A percentile compares a stretch with the other conserved stretches of the same genome.
phyloP scores from a whole-genome alignment of 1,139 yeast species.

The Hyphopichia buzzinii region DNA sequence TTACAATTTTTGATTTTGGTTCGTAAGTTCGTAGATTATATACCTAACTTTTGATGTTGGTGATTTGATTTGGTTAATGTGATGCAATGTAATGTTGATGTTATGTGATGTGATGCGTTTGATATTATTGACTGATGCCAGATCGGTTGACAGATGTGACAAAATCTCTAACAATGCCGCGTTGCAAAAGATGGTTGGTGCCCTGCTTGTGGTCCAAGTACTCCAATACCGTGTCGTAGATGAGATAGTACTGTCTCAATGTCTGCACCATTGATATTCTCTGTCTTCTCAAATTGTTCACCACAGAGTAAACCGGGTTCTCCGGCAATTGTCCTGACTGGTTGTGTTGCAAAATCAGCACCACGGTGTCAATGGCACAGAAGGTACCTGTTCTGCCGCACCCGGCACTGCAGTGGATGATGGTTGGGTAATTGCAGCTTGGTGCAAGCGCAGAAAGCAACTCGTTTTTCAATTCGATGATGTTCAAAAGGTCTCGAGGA shows the following conservation, averaged over 20 bases:
- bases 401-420: conserved; percentile 89
- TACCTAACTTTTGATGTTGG: no score
- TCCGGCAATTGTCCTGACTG: conserved; percentile 13
- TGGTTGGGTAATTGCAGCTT: conserved; percentile 35
- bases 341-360: conserved; percentile 39
- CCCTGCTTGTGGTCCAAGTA: conserved; percentile 21
- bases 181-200: conserved; percentile 21
- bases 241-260: conserved; percentile 66
- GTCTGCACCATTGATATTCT: conserved; percentile 84
- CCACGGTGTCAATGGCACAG: conserved; percentile 67
- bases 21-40: no score
- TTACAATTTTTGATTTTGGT: no score
- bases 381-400: conserved; percentile 92
- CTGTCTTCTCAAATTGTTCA: conserved; percentile 64
- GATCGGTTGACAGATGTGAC: no score
- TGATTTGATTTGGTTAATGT: no score
- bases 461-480: conserved; percentile 38
- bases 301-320: conserved; percentile 48
- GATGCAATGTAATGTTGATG: no score
- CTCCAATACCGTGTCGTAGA: conserved; percentile 53
- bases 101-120: no score
- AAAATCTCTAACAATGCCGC: conserved; percentile 25
- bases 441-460: conserved; percentile 19
- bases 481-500: conserved; percentile 40
- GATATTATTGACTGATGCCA: no score